phyloP scores from a whole-genome alignment of 192 early-diverging fungal species.

The Entomortierella chlamydospora region DNA sequence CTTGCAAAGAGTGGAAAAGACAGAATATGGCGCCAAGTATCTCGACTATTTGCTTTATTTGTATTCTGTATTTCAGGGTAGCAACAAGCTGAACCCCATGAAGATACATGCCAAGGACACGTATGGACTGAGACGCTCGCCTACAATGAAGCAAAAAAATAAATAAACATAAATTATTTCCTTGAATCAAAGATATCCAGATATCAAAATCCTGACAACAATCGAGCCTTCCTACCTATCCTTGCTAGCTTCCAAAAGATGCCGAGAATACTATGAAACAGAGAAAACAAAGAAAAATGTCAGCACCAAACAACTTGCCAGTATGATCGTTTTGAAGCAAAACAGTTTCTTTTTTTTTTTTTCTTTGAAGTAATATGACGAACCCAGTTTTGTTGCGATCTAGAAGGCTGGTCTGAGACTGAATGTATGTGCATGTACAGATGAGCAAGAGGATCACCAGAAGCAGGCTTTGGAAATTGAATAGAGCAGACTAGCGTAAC shows the following conservation, averaged over 20 bases:
- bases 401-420: slow-evolving; percentile 85
- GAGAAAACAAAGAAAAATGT: not conserved
- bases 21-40: no score
- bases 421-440: slow-evolving; percentile 97
- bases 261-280: slow-evolving; percentile 72
- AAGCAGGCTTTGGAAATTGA: slow-evolving; percentile 94
- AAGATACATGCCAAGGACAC: slow-evolving; percentile 90
- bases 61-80: slow-evolving; percentile 20
- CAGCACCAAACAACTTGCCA: not conserved
- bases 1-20: no score
- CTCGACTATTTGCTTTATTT: not conserved
- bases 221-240: no score
- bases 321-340: not conserved
- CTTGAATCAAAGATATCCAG: not conserved
- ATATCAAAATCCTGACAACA: no score
- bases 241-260: slow-evolving; percentile 96
- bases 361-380: not conserved
- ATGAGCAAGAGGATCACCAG: slow-evolving; percentile 92
- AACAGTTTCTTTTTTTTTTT: not conserved
- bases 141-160: slow-evolving; percentile 46
- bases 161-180: not conserved
- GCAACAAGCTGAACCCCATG: slow-evolving; percentile 81
- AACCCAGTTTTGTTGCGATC: slow-evolving; percentile 92
- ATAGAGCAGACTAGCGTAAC: slow-evolving; percentile 85
- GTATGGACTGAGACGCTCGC: slow-evolving; percentile 95